Evolutionary conservation across 2,329 filamentous ascomycete genomes (phyloP), one percentile per base, ranked within the genome.

Genomic region (Talaromyces sp.): DNA sequence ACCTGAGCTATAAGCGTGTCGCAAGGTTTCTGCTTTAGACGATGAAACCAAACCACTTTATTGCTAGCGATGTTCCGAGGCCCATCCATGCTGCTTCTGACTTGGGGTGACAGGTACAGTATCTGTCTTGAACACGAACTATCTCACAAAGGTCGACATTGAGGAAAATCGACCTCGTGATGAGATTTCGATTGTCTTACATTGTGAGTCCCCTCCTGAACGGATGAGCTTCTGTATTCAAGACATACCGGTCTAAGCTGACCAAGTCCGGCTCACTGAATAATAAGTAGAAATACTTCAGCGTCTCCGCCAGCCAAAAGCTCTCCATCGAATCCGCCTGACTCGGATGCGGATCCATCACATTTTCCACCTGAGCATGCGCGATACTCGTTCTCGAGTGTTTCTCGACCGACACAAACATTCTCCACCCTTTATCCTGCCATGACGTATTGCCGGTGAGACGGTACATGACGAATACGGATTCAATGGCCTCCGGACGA

Each of bases 251-350:
- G 74, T 92, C 89, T 71, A 92, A 74, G 71, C 83, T 89, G 47
- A 90, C 80, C 35, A 87, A 70, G 13, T 84, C 82, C 0, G 90
- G 88, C 64, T 88, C 84, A 31, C 87, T 87, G 75, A 91, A 97
- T 58, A 96, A 82, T 64, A 97, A 77, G 75, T 92, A 97, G 70
- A 95, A 96, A 74, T 96, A 96, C 82, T 96, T 97, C 70, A 97
- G 81, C 47, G 92, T 97, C 83, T 97, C 93, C 3, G 90, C 90
- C 67, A 93, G 82, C 91, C 93, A 97, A 77, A 96, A 96, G 73
- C 90, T 93, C 80, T 96, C 90, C 90, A 94, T 93, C 70, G 83
- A 82, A 74, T 93, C 86, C 43, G 76, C 73, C 63, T 83, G 79
- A 0, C 82, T 77, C 11, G 69, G 65, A 8, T 50, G 47, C 33